A percentile compares a stretch with the other conserved stretches of the same genome.
These are phyloP conservation scores for Sporormia fimetaria DNA, from an alignment of 495 filamentous ascomycete species.

Conservation along the genomic window DNA sequence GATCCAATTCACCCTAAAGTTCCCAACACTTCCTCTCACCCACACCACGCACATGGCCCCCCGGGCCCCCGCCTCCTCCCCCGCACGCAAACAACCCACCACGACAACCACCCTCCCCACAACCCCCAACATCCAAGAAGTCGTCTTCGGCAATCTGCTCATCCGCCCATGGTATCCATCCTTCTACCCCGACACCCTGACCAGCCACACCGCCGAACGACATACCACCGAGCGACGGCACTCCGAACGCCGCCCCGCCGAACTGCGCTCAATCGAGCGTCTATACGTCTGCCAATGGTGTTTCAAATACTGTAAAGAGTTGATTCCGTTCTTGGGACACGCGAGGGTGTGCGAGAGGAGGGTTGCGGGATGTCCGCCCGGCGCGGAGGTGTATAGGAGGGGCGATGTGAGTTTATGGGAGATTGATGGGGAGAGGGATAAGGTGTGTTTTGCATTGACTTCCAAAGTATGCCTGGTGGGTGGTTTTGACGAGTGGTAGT, in stretches of 20 bases:
- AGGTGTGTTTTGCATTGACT: constrained; percentile 37
- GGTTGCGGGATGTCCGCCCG: constrained; percentile 21
- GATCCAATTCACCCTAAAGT: too few relatives aligned
- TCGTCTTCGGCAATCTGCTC: constrained; percentile 36
- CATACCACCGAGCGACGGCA: too few relatives aligned
- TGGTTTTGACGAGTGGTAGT: constrained; percentile 34
- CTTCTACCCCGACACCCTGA: constrained; percentile 37
- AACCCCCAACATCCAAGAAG: constrained; percentile 34
- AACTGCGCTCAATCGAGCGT: too few relatives aligned
- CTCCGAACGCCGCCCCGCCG: too few relatives aligned
- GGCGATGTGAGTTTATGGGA: constrained; percentile 67
- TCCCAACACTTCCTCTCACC: too few relatives aligned
- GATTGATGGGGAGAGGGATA: constrained; percentile 77
- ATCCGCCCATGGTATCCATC: constrained; percentile 39
- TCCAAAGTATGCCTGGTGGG: neutral
- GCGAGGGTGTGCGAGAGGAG: neutral
- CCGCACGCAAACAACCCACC: neutral
- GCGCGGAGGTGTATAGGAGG: constrained; percentile 44
- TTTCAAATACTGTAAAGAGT: constrained; percentile 79
- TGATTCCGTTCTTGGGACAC: constrained; percentile 48
- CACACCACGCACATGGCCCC: too few relatives aligned
- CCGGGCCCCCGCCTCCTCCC: too few relatives aligned
- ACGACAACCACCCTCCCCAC: constrained; percentile 5
- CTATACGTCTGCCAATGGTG: constrained; percentile 87
- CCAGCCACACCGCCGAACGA: constrained; percentile 26